Percentiles rank a stretch among this genome's conserved stretches.
Evolutionary conservation across 2,329 filamentous ascomycete genomes (phyloP).

Genomic region (Pyrenophora graminea): DNA sequence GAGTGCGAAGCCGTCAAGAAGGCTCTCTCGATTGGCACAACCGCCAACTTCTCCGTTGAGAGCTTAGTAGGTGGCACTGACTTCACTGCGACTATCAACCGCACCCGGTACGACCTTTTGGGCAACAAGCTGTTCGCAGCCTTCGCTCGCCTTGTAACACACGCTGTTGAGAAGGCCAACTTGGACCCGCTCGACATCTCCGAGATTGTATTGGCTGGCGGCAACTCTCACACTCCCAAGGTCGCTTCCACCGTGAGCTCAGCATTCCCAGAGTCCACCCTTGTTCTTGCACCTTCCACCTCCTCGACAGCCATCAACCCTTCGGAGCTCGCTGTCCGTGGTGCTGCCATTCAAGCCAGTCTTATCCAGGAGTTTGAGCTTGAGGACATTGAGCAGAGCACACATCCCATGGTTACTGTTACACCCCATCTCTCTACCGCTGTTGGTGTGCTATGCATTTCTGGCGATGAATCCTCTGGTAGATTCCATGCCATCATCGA

Average conservation of each 20-base stretch:
- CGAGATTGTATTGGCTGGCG: slow-evolving; percentile 91
- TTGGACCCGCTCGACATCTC: slow-evolving; percentile 92
- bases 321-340: slow-evolving; percentile 83
- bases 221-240: slow-evolving; percentile 90
- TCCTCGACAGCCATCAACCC: slow-evolving; percentile 82
- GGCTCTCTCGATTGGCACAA: slow-evolving; percentile 82
- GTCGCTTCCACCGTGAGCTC: slow-evolving; percentile 78
- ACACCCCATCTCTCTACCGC: slow-evolving; percentile 88
- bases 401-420: slow-evolving; percentile 91
- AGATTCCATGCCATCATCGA: slow-evolving; percentile 80
- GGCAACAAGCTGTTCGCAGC: slow-evolving; percentile 84
- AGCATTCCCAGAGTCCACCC: slow-evolving; percentile 80
- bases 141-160: slow-evolving; percentile 82
- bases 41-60: slow-evolving; percentile 91
- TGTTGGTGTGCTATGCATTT: slow-evolving; percentile 78
- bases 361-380: slow-evolving; percentile 93
- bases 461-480: slow-evolving; percentile 63
- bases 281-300: slow-evolving; percentile 82
- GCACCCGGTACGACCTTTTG: slow-evolving; percentile 88
- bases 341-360: slow-evolving; percentile 92
- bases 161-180: slow-evolving; percentile 86
- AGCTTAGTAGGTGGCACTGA: slow-evolving; percentile 86
- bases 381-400: slow-evolving; percentile 93
- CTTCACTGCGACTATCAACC: slow-evolving; percentile 89
- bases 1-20: slow-evolving; percentile 93